phyloP scores from a whole-genome alignment of 768 basidiomycete species.

The Artomyces pyxidatus region DNA sequence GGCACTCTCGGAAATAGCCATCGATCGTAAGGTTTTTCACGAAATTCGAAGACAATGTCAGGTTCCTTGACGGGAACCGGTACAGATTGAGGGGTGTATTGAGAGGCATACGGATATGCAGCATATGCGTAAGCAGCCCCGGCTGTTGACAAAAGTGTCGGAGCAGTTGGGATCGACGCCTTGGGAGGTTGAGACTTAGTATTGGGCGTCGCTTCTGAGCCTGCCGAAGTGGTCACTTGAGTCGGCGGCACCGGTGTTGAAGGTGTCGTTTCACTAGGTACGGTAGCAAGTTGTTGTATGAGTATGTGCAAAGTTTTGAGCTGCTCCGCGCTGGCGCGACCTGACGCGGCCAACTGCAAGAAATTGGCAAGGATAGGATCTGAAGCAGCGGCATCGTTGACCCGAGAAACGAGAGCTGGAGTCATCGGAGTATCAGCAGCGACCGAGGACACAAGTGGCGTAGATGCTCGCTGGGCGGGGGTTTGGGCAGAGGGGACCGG shows the following conservation, averaged over 20 bases:
- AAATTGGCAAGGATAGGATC: slow-evolving; percentile 64
- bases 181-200: slow-evolving; percentile 1
- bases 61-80: slow-evolving; percentile 43
- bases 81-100: background rate
- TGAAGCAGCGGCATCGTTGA: slow-evolving; percentile 55
- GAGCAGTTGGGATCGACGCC: background rate
- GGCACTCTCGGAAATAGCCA: slow-evolving; percentile 61
- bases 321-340: slow-evolving; percentile 54
- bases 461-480: slow-evolving; percentile 21
- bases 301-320: slow-evolving; percentile 61
- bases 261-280: slow-evolving; percentile 1
- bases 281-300: slow-evolving; percentile 55
- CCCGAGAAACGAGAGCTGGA: slow-evolving; percentile 50
- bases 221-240: slow-evolving; percentile 1
- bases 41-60: slow-evolving; percentile 67
- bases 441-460: slow-evolving; percentile 38
- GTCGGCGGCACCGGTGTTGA: slow-evolving; percentile 4
- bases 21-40: slow-evolving; percentile 53
- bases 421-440: slow-evolving; percentile 42
- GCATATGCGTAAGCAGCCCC: background rate
- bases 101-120: background rate
- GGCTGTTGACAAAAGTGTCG: background rate
- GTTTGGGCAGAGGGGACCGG: slow-evolving; percentile 1
- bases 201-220: slow-evolving; percentile 1
- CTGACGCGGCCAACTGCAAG: slow-evolving; percentile 55